These are phyloP conservation scores for Mortierella sp. DNA, from an alignment of 371 early-diverging fungal genomes.

Conservation along the genomic window DNA sequence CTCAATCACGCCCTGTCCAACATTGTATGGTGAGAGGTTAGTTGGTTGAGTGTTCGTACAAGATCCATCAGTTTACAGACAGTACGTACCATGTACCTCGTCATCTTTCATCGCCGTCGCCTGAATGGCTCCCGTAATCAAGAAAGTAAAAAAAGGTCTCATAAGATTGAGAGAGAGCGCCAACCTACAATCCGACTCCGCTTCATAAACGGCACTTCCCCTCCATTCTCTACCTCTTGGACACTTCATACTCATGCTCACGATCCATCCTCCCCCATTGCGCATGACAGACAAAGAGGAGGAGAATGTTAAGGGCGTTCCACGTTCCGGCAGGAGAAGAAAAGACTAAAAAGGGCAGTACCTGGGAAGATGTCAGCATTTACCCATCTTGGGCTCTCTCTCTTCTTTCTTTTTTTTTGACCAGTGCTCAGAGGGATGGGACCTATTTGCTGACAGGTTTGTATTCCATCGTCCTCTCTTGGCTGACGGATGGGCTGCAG, in stretches of 20 bases:
- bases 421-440: background rate
- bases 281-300: background rate
- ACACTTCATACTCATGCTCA: background rate
- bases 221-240: background rate
- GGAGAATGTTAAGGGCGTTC: background rate
- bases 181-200: slow-evolving; percentile 7
- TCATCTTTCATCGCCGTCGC: background rate
- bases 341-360: background rate
- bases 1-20: background rate
- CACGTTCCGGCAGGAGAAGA: background rate
- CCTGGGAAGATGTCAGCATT: slow-evolving; percentile 6
- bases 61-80: background rate
- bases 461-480: background rate
- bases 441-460: slow-evolving; percentile 7
- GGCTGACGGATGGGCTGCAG: too few relatives aligned
- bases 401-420: background rate
- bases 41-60: background rate
- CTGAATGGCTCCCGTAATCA: slow-evolving; percentile 10
- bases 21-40: background rate
- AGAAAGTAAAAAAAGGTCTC: background rate
- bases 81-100: background rate
- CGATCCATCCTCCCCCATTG: background rate
- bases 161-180: background rate
- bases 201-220: background rate
- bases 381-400: slow-evolving; percentile 1